Conservation (phyloP, 805 yeast species). For the Saturnispora silvae region DNA sequence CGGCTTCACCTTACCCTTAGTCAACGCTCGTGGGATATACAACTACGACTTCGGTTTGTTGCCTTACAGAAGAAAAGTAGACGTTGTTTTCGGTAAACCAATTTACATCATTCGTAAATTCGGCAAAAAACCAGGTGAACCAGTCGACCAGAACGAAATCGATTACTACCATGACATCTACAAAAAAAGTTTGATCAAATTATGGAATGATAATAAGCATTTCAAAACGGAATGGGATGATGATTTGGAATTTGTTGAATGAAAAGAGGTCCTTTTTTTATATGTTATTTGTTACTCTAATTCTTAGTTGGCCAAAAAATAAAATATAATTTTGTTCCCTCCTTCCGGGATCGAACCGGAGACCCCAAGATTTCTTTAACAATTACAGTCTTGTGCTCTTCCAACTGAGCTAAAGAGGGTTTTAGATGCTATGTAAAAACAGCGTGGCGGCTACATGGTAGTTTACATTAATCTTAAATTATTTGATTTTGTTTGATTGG, state of each 20-base stretch:
- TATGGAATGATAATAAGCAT: slow-evolving; percentile 59
- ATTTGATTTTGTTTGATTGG: too few species aligned
- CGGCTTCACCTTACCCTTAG: slow-evolving; percentile 84
- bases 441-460: too few species aligned
- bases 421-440: too few species aligned
- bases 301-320: not conserved
- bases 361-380: slow-evolving; percentile 9
- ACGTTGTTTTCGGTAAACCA: slow-evolving; percentile 66
- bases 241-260: slow-evolving; percentile 36
- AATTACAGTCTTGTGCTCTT: slow-evolving; percentile 10
- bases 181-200: slow-evolving; percentile 46
- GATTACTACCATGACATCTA: slow-evolving; percentile 67
- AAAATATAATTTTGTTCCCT: slow-evolving; percentile 1
- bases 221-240: slow-evolving; percentile 40
- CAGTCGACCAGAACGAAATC: slow-evolving; percentile 34
- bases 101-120: slow-evolving; percentile 27
- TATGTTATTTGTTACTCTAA: too few species aligned
- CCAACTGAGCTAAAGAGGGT: slow-evolving; percentile 10
- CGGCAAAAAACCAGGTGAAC: slow-evolving; percentile 19
- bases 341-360: slow-evolving; percentile 11
- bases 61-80: slow-evolving; percentile 74
- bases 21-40: slow-evolving; percentile 86
- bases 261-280: not conserved
- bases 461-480: too few species aligned
- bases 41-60: slow-evolving; percentile 86